Percentiles rank a stretch among this genome's conserved stretches.
Evolutionary conservation across 2,329 filamentous ascomycete genomes (phyloP).

Genomic region (Penicillium hesseltinei): DNA sequence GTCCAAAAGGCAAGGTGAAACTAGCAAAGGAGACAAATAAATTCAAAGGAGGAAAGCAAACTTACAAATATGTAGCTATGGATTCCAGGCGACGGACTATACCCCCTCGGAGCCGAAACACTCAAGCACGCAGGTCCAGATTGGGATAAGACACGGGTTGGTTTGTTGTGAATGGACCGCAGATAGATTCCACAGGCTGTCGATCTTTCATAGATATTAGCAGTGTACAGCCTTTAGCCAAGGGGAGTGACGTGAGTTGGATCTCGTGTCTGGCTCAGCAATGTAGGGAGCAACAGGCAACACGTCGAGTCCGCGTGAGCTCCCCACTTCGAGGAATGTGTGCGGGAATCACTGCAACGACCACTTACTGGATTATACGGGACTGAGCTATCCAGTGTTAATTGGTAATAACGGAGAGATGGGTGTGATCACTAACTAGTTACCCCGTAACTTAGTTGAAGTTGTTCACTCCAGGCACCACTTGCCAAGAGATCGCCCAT

Average conservation of each 20-base stretch:
- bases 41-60: not conserved
- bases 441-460: not conserved
- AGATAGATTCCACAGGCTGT: constrained; percentile 15
- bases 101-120: constrained; percentile 1
- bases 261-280: constrained; percentile 13
- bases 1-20: not conserved
- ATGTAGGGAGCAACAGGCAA: constrained; percentile 20
- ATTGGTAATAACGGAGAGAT: not conserved
- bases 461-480: not conserved
- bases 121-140: not conserved
- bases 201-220: constrained; percentile 19
- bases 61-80: constrained; percentile 19
- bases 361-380: not conserved
- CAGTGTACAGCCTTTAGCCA: not conserved
- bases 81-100: constrained; percentile 11
- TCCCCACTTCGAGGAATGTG: constrained; percentile 20
- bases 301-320: constrained; percentile 7
- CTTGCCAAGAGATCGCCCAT: constrained; percentile 2
- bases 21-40: not conserved
- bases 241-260: not conserved
- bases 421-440: no score
- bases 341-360: constrained; percentile 10
- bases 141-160: constrained; percentile 4
- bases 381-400: no score
- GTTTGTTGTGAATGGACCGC: constrained; percentile 18